A percentile compares a stretch with the other conserved stretches of the same genome.
These are phyloP conservation scores for Nannochloris sp. DNA, from an alignment of 139 green algal species.

Conservation along the genomic window DNA sequence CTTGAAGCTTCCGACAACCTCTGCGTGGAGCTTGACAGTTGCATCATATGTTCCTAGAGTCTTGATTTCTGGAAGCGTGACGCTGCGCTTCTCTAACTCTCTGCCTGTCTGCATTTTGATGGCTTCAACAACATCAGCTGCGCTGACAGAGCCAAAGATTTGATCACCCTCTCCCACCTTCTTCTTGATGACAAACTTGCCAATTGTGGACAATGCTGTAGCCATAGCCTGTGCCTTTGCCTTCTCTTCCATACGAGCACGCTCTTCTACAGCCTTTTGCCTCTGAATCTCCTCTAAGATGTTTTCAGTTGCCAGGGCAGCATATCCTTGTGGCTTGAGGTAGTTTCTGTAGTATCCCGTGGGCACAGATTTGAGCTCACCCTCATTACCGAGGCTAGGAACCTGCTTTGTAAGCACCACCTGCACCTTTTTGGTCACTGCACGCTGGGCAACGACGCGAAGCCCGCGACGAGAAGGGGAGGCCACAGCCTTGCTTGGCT, in stretches of 20 bases:
- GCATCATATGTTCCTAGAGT: constrained; percentile 68
- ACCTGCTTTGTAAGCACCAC: constrained; percentile 49
- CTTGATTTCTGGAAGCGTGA: constrained; percentile 86
- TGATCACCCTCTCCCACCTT: constrained; percentile 73
- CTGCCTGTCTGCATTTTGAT: constrained; percentile 71
- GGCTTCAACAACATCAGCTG: constrained; percentile 61
- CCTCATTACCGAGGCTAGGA: constrained; percentile 46
- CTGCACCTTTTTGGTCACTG: constrained; percentile 33
- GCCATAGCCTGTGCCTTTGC: constrained; percentile 47
- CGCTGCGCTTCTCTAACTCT: constrained; percentile 54
- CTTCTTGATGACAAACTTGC: constrained; percentile 90
- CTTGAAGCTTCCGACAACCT: constrained; percentile 75
- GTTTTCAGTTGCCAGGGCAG: constrained; percentile 51
- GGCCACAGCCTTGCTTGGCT: background rate
- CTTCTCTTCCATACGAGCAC: constrained; percentile 45
- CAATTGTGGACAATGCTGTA: constrained; percentile 55
- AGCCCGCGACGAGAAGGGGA: background rate
- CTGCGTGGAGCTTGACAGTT: constrained; percentile 58
- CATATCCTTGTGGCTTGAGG: constrained; percentile 46
- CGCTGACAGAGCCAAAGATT: constrained; percentile 74
- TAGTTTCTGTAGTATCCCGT: constrained; percentile 86
- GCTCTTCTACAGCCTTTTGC: constrained; percentile 24
- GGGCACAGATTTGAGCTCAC: constrained; percentile 64
- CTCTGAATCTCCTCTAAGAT: constrained; percentile 48
- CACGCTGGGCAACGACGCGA: constrained; percentile 22